These are phyloP conservation scores for Paxillus ammoniavirescens DNA, from an alignment of 768 basidiomycete genomes.

Conservation along the genomic window DNA sequence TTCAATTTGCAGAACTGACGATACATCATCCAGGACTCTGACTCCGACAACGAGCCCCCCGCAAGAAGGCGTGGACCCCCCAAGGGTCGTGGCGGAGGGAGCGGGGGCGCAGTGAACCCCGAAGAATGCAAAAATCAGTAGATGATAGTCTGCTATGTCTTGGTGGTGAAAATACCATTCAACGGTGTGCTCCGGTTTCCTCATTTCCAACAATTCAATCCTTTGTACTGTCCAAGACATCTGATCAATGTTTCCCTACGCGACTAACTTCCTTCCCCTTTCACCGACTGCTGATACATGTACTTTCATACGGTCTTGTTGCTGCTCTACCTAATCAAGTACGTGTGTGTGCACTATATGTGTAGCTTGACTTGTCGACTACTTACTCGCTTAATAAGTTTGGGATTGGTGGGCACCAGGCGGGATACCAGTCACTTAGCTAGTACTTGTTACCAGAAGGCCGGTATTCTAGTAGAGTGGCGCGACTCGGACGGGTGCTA, in stretches of 20 bases:
- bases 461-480: too few species aligned
- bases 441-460: too few species aligned
- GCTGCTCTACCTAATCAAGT: conserved; percentile 10
- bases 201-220: conserved; percentile 12
- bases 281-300: not conserved
- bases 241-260: not conserved
- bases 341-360: conserved; percentile 10
- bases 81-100: conserved; percentile 50
- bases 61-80: conserved; percentile 56
- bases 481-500: too few species aligned
- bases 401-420: conserved; percentile 4
- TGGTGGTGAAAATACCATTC: conserved; percentile 19
- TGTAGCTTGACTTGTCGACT: conserved; percentile 8
- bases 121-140: conserved; percentile 95
- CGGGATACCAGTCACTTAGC: too few species aligned
- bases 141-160: conserved; percentile 15
- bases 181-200: conserved; percentile 12
- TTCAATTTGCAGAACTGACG: conserved; percentile 15
- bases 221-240: conserved; percentile 11
- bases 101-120: conserved; percentile 47
- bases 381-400: conserved; percentile 24
- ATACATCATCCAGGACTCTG: conserved; percentile 51
- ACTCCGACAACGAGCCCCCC: conserved; percentile 64
- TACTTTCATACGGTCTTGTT: conserved; percentile 9
- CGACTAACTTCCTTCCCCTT: not conserved